Base-by-base conservation (phyloP, 108 stramenopile genomes). In the Nitzschia sp. region DNA sequence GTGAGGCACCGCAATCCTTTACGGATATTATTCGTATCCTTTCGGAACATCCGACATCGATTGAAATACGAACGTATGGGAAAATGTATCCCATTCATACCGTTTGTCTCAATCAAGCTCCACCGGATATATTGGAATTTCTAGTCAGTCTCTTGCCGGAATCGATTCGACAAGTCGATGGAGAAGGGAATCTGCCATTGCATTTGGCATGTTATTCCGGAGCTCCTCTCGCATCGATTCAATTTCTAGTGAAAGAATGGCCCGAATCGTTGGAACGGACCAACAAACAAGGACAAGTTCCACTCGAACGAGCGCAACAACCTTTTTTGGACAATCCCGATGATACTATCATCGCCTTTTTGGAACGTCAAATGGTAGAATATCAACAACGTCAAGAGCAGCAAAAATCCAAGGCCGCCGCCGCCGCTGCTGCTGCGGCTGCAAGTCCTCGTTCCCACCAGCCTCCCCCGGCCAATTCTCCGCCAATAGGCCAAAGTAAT, bases 121-220 rank as follows among this genome's bases (percentile, higher is more conserved):
- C 27, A 2, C 15, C 22, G 11, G 63, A 63, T 29, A 30, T 63
- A 4, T 30, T 63, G 27, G 15, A 63, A 23, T 63, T 26, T 48
- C 16, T 63, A 17, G 2, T 30, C 25, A 27, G 38, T 26, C 45
- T 30, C 2, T 27, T n/a, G 9, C 44, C 44, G 8, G 45, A 22
- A 13, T 35, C 46, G 11, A 15, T 63, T 16, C 25, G 16, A 47
- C 21, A 16, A 30, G 8, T 5, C 2, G 63, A 63, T 28, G 27
- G 36, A 5, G 63, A 41, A 16, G 63, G 63, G 23, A 63, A 63
- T 30, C 29, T 63, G 16, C 63, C 63, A 29, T 22, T 63, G 9
- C 63, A 63, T 19, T 26, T 63, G 63, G 63, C 63, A 3, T 63
- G 63, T 45, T 63, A n/a, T 41, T 63, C 63, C 16, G 38, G 46